phyloP scores from a whole-genome alignment of 1,284 basidiomycete species.

The Tranzscheliella williamsii region DNA sequence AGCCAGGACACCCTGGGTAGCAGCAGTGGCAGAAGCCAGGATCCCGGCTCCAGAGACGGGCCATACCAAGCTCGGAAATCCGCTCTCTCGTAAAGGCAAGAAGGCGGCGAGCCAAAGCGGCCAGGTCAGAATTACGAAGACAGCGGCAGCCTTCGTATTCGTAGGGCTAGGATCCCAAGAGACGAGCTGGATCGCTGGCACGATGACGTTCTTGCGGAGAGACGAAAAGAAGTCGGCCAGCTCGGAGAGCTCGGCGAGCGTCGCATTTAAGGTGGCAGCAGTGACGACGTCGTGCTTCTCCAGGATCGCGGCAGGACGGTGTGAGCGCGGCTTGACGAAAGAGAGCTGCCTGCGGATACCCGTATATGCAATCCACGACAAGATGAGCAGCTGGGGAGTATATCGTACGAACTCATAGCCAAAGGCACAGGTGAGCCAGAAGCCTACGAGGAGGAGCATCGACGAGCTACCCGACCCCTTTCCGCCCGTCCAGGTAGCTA shows the following conservation, averaged over 20 bases:
- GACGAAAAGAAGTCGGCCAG: conserved; percentile 53
- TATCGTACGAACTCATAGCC: conserved; percentile 57
- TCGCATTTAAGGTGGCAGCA: conserved; percentile 36
- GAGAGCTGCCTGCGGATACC: conserved; percentile 36
- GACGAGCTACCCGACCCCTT: conserved; percentile 36
- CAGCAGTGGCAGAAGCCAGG: neutral
- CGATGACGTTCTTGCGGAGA: conserved; percentile 28
- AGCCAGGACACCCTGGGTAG: conserved; percentile 4
- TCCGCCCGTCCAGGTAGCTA: conserved; percentile 56
- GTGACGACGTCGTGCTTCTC: conserved; percentile 30
- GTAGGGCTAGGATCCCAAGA: conserved; percentile 41
- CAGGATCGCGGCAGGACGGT: conserved; percentile 11
- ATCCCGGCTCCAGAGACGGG: conserved; percentile 29
- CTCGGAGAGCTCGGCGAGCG: conserved; percentile 49
- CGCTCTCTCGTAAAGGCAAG: conserved; percentile 33
- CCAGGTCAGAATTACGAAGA: conserved; percentile 55
- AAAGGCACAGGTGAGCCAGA: conserved; percentile 49
- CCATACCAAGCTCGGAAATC: conserved; percentile 28
- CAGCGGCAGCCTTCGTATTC: conserved; percentile 36
- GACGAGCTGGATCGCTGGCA: conserved; percentile 39
- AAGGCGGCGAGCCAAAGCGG: conserved; percentile 54
- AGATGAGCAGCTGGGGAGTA: conserved; percentile 47
- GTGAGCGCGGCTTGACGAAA: conserved; percentile 15
- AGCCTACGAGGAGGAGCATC: conserved; percentile 50
- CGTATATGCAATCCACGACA: conserved; percentile 41